phyloP scores from a whole-genome alignment of 495 filamentous ascomycete genomes.

The Arthonia radiata region DNA sequence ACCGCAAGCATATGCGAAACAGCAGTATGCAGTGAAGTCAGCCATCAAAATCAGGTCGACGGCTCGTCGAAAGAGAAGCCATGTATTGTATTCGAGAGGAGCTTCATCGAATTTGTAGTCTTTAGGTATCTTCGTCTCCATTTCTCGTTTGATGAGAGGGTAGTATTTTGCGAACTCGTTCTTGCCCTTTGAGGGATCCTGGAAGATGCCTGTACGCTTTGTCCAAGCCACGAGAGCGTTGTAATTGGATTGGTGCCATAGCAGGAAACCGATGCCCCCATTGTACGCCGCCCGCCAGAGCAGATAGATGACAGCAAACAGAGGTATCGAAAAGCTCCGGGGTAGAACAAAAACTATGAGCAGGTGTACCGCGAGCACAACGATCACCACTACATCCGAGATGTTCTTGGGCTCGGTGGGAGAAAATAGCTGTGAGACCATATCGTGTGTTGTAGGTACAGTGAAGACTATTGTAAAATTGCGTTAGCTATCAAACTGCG shows the following conservation, averaged over 20 bases:
- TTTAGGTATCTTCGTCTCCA: constrained; percentile 79
- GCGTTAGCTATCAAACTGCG: background rate
- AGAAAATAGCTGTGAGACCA: constrained; percentile 91
- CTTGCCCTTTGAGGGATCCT: constrained; percentile 49
- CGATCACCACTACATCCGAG: constrained; percentile 60
- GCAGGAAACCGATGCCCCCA: constrained; percentile 70
- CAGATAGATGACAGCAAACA: constrained; percentile 58
- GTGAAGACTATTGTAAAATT: constrained; percentile 45
- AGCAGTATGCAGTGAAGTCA: constrained; percentile 87
- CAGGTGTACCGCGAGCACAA: constrained; percentile 52
- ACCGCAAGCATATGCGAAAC: constrained; percentile 81
- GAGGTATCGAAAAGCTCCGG: constrained; percentile 32
- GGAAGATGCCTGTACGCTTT: constrained; percentile 60
- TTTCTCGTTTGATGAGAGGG: constrained; percentile 56
- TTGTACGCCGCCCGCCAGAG: constrained; percentile 92
- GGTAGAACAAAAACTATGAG: constrained; percentile 48
- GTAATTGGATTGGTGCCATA: constrained; percentile 74
- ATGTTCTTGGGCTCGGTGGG: constrained; percentile 90
- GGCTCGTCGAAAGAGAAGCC: constrained; percentile 82
- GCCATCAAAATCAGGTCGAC: constrained; percentile 96
- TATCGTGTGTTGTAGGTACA: constrained; percentile 90
- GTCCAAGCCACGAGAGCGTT: constrained; percentile 73
- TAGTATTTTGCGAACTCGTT: constrained; percentile 66
- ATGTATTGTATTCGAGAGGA: constrained; percentile 95
- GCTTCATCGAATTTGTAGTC: constrained; percentile 88